phyloP scores from a whole-genome alignment of 2,329 filamentous ascomycete species.

The Alternaria infectoria region DNA sequence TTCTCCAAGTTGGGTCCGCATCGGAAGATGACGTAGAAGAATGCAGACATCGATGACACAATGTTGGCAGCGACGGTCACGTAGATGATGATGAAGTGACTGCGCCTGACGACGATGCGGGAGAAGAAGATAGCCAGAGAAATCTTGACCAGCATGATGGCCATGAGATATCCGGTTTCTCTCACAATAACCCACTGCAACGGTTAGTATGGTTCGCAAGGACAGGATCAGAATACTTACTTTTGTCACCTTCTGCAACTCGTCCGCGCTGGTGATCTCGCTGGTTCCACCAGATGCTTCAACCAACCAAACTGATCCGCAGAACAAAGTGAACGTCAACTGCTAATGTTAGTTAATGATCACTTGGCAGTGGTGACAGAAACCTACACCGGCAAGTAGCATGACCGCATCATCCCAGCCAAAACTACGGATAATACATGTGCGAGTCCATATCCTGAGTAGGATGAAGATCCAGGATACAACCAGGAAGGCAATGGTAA shows the following conservation, averaged over 20 bases:
- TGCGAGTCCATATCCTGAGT: conserved; percentile 51
- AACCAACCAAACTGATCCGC: conserved; percentile 34
- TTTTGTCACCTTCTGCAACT: conserved; percentile 37
- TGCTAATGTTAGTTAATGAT: conserved; percentile 15
- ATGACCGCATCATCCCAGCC: conserved; percentile 55
- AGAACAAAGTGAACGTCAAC: conserved; percentile 45
- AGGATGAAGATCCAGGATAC: conserved; percentile 49
- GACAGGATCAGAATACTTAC: conserved; percentile 10
- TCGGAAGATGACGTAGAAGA: conserved; percentile 60
- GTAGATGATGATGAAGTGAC: conserved; percentile 48
- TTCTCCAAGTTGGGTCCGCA: conserved; percentile 48
- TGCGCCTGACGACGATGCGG: conserved; percentile 50
- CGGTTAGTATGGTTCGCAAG: not conserved
- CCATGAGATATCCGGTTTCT: conserved; percentile 49
- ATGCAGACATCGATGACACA: conserved; percentile 48
- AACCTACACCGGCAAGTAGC: conserved; percentile 47
- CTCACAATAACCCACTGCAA: conserved; percentile 44
- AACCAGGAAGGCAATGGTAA: conserved; percentile 45
- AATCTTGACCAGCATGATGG: conserved; percentile 52
- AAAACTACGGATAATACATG: conserved; percentile 47
- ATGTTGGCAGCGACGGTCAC: conserved; percentile 48
- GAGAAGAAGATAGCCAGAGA: conserved; percentile 55
- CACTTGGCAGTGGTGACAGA: not conserved
- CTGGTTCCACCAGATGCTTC: conserved; percentile 42
- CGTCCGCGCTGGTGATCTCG: conserved; percentile 30